Percentiles rank a stretch among this genome's conserved stretches.
Conservation (phyloP, 1,284 basidiomycete genomes). For the Marasmius sp. region DNA sequence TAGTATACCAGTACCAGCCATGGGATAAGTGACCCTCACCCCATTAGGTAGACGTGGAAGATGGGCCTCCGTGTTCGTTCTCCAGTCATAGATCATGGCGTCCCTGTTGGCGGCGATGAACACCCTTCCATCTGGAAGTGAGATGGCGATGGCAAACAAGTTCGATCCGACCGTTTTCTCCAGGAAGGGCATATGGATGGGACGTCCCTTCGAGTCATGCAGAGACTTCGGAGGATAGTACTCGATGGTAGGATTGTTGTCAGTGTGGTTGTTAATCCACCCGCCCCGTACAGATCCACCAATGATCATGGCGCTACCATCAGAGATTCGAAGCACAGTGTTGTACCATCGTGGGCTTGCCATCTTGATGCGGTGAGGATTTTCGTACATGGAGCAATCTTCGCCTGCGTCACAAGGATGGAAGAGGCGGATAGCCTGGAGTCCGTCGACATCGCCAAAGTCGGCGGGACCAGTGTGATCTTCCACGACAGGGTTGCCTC, state of each 20-base stretch:
- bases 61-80: constrained; percentile 57
- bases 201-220: constrained; percentile 61
- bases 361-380: constrained; percentile 63
- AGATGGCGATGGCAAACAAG: constrained; percentile 76
- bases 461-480: constrained; percentile 63
- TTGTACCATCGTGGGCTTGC: constrained; percentile 79
- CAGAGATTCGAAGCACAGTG: constrained; percentile 64
- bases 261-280: constrained; percentile 77
- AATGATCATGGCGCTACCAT: constrained; percentile 80
- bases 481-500: constrained; percentile 74
- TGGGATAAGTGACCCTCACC: constrained; percentile 81
- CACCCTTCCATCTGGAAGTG: constrained; percentile 69
- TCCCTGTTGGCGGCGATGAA: constrained; percentile 82
- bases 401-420: constrained; percentile 62
- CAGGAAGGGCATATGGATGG: constrained; percentile 64
- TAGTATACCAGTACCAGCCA: constrained; percentile 71
- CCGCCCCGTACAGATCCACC: constrained; percentile 80
- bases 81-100: constrained; percentile 81
- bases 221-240: constrained; percentile 79
- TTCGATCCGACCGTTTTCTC: constrained; percentile 76
- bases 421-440: constrained; percentile 74
- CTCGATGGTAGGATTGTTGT: constrained; percentile 81
- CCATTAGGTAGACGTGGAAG: constrained; percentile 77
- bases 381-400: constrained; percentile 63
- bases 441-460: constrained; percentile 73